Evolutionary conservation across 2,329 filamentous ascomycete genomes (phyloP).

Genomic region (Hirsutella thompsonii): DNA sequence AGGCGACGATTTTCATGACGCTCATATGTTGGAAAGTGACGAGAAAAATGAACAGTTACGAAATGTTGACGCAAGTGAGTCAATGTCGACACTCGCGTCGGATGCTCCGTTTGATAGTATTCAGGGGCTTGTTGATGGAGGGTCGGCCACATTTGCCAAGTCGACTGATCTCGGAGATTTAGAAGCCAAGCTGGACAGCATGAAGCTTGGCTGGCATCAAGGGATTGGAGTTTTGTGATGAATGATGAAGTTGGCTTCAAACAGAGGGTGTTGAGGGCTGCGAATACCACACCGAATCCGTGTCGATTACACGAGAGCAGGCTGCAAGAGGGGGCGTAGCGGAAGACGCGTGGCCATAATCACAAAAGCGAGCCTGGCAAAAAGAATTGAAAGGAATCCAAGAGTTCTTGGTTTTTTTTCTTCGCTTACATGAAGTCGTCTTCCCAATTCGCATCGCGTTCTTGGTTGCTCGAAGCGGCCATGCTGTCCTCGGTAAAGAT

Average conservation of each 20-base stretch:
- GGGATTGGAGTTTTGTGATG: slow-evolving; percentile 17
- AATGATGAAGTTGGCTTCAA: neutral
- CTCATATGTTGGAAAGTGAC: slow-evolving; percentile 14
- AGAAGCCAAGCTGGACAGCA: slow-evolving; percentile 17
- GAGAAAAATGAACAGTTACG: neutral
- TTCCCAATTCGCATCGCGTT: slow-evolving; percentile 62
- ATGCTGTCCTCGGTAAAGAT: slow-evolving; percentile 75
- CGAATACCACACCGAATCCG: too few relatives aligned
- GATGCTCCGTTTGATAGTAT: slow-evolving; percentile 1
- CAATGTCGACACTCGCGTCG: too few relatives aligned
- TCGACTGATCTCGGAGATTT: slow-evolving; percentile 15
- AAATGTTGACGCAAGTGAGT: too few relatives aligned
- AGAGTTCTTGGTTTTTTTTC: too few relatives aligned
- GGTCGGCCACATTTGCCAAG: slow-evolving; percentile 12
- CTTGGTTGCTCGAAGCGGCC: slow-evolving; percentile 69
- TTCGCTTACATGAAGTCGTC: slow-evolving; percentile 87
- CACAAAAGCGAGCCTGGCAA: too few relatives aligned
- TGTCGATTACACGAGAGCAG: too few relatives aligned
- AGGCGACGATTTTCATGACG: slow-evolving; percentile 15
- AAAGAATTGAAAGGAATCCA: too few relatives aligned
- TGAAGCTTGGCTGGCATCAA: slow-evolving; percentile 17
- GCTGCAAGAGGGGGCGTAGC: too few relatives aligned
- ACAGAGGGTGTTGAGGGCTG: too few relatives aligned
- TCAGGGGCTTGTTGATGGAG: slow-evolving; percentile 8
- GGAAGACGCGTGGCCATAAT: too few relatives aligned